Conservation (phyloP, 495 filamentous ascomycete genomes). For the Achaetomiella virescens region DNA sequence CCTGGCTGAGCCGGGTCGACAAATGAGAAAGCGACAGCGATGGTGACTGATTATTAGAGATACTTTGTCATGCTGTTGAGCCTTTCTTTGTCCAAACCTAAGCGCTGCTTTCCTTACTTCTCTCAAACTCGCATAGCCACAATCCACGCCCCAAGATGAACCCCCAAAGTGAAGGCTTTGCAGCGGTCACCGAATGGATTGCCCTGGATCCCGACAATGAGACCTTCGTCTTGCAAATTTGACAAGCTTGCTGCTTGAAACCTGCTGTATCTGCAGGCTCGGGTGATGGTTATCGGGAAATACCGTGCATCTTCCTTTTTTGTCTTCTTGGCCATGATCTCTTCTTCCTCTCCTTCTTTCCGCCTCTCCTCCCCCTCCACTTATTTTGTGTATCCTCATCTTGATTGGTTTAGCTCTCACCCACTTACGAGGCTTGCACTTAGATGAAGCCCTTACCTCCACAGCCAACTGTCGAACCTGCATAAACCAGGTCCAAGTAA, state of each 20-base stretch:
- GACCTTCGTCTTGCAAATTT: conserved; percentile 1
- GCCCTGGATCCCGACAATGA: not conserved
- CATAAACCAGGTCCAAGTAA: not conserved
- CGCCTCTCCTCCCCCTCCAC: too few species aligned
- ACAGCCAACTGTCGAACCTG: not conserved
- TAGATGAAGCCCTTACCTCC: not conserved
- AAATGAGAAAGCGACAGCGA: too few species aligned
- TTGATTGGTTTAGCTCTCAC: too few species aligned
- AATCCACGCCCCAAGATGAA: not conserved
- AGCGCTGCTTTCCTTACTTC: not conserved
- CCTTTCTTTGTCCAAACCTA: not conserved
- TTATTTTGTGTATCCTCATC: too few species aligned
- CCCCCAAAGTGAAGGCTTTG: not conserved
- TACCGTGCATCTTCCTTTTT: not conserved
- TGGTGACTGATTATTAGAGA: too few species aligned
- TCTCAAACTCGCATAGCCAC: not conserved
- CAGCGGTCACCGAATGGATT: conserved; percentile 1
- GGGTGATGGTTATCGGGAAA: not conserved
- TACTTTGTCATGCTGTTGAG: not conserved
- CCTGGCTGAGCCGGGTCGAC: not conserved
- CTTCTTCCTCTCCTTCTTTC: too few species aligned
- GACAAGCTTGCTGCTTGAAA: not conserved
- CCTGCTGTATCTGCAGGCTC: not conserved
- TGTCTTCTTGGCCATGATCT: too few species aligned
- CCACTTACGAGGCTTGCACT: not conserved